Conservation (phyloP, 352 stramenopile genomes). For the Phytophthora meadii region DNA sequence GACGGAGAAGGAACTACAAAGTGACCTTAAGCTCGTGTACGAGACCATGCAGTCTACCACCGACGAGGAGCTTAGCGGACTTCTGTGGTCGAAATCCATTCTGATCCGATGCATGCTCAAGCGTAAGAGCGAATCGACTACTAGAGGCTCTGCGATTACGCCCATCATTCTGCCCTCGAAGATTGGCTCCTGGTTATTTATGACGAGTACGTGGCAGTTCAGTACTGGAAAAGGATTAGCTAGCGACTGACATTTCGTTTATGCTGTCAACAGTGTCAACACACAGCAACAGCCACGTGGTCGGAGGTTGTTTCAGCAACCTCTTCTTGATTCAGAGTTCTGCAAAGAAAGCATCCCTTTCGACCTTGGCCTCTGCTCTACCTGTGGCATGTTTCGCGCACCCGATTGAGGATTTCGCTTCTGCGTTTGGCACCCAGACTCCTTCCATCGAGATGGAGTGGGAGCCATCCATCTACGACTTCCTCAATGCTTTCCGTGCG, state of each 20-base stretch:
- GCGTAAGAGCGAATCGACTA: constrained; percentile 24
- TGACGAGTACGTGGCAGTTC: constrained; percentile 58
- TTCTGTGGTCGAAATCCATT: constrained; percentile 83
- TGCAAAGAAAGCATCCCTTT: constrained; percentile 9
- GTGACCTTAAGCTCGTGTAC: constrained; percentile 69
- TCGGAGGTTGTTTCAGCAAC: constrained; percentile 78
- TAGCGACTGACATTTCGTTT: constrained; percentile 14
- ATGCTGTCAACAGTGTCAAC: constrained; percentile 58
- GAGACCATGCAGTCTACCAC: constrained; percentile 64
- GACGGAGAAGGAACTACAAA: constrained; percentile 55
- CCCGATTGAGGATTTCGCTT: constrained; percentile 58
- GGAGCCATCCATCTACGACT: constrained; percentile 76
- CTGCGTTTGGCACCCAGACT: constrained; percentile 38
- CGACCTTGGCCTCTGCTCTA: constrained; percentile 49
- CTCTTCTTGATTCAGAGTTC: constrained; percentile 61
- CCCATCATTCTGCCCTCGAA: constrained; percentile 49
- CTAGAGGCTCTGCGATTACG: constrained; percentile 11
- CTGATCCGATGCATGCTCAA: constrained; percentile 61
- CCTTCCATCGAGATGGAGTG: constrained; percentile 67
- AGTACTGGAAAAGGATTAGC: not conserved
- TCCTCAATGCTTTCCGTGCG: constrained; percentile 75
- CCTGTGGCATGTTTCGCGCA: constrained; percentile 59
- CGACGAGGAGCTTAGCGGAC: constrained; percentile 51
- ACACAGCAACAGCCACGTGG: constrained; percentile 71
- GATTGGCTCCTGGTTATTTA: constrained; percentile 83